A percentile compares a stretch with the other conserved stretches of the same genome.
phyloP scores from a whole-genome alignment of 331 rosid genomes.

The Malus hybrid region DNA sequence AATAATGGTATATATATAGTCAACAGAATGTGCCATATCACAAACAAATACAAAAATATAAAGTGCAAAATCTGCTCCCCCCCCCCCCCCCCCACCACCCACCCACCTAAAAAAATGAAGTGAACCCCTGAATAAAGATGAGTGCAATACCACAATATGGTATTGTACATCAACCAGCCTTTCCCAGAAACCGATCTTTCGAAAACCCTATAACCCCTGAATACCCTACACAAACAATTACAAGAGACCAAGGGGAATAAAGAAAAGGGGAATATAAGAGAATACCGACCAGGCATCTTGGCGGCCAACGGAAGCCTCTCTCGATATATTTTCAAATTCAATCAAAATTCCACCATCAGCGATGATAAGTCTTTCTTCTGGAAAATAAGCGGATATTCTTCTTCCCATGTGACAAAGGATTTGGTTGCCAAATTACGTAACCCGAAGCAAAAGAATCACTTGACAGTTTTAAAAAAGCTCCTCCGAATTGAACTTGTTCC shows the following conservation, averaged over 20 bases:
- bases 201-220: conserved; percentile 21
- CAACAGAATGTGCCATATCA: conserved; percentile 36
- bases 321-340: conserved; percentile 15
- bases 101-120: conserved; percentile 3
- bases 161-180: conserved; percentile 35
- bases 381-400: conserved; percentile 14
- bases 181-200: conserved; percentile 25
- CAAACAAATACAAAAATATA: conserved; percentile 20
- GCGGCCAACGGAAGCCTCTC: conserved; percentile 16
- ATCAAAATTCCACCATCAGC: conserved; percentile 18
- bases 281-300: conserved; percentile 24
- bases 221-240: conserved; percentile 15
- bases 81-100: not conserved
- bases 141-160: conserved; percentile 25
- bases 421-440: conserved; percentile 22
- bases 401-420: conserved; percentile 22
- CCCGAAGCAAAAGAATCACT: conserved; percentile 12
- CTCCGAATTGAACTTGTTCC: conserved; percentile 99
- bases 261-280: conserved; percentile 9
- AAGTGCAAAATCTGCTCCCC: conserved; percentile 27
- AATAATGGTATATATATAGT: conserved; percentile 37
- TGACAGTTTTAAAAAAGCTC: conserved; percentile 68
- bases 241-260: not conserved
- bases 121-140: conserved; percentile 40
- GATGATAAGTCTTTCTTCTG: conserved; percentile 6